Base-by-base conservation (phyloP, 1,139 yeast genomes). In the Yamadazyma diddensiae region DNA sequence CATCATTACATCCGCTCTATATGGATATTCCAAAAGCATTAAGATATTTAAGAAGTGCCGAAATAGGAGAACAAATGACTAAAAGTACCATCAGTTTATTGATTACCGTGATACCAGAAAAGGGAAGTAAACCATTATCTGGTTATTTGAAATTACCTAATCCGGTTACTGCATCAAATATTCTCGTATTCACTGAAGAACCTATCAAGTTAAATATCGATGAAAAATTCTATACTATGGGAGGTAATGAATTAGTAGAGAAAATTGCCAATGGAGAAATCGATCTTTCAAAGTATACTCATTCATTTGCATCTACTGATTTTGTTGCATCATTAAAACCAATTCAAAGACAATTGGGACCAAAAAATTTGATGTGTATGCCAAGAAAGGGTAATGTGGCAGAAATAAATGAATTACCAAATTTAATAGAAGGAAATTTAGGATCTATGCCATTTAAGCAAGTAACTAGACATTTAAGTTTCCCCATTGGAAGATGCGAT, bases 351-450 rank as follows among this genome's bases (percentile, higher is more conserved):
- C 67, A 73, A 11, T 70, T 94, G 45, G 97, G 98, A 38, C 95
- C 96, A 26, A 79, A 73, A 50, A 95, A 95, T 18, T 71, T 92
- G 43, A 82, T 90, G 86, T 98, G 98, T 30, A 73, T 76, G 30
- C 77, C 76, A 12, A 90, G 88, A 62, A 83, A 80, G 53, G 95
- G 95, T 11, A 90, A 97, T 2, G 94, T 92, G 12, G 70, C 86
- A 1, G 77, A 74, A n/a, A 77, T 86, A 45, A 61, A 86, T 23
- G 65, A 61, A 19, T 36, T 44, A 19, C 39, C 55, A 2, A 56
- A 59, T 8, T 62, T 82, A 39, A 70, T 88, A 42, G 55, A 60
- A 28, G 62, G 67, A 15, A 77, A 79, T 33, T 63, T 77, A 29
- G 94, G 94, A 25, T 75, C 83, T 19, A 70, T 79, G 47, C 79